phyloP scores from a whole-genome alignment of 371 early-diverging fungal species.

The Gilbertella persicaria region DNA sequence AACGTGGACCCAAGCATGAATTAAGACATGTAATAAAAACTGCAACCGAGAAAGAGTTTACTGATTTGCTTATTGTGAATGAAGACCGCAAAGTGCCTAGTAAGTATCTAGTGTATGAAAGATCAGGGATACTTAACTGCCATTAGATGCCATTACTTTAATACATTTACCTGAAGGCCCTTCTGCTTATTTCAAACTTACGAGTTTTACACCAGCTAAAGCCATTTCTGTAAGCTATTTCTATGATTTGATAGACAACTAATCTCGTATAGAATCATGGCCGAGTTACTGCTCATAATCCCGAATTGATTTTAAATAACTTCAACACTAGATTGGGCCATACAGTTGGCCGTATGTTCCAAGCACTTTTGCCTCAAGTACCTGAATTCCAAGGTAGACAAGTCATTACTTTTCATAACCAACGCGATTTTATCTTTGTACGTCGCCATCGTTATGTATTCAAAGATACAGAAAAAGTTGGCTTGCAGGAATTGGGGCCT shows the following conservation, averaged over 20 bases:
- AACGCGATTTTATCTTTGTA: constrained; percentile 99
- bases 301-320: constrained; percentile 98
- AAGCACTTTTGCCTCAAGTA: constrained; percentile 94
- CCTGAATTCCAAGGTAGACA: constrained; percentile 97
- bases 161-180: constrained; percentile 98
- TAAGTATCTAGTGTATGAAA: no score
- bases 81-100: constrained; percentile 91
- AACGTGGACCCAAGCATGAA: constrained; percentile 85
- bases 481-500: constrained; percentile 97
- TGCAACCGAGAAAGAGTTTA: constrained; percentile 86
- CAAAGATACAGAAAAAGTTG: constrained; percentile 83
- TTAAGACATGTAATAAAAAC: constrained; percentile 90
- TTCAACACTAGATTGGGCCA: constrained; percentile 97
- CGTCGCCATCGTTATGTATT: constrained; percentile 96
- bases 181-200: constrained; percentile 94
- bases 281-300: constrained; percentile 81
- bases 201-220: constrained; percentile 75
- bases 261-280: constrained; percentile 71
- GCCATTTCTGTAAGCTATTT: constrained; percentile 67
- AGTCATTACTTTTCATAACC: constrained; percentile 97
- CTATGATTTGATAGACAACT: neutral
- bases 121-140: no score
- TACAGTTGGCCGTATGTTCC: constrained; percentile 95
- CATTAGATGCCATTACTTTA: constrained; percentile 87
- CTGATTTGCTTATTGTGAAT: constrained; percentile 89